A percentile compares a stretch with the other conserved stretches of the same genome.
phyloP scores from a whole-genome alignment of 176 grass and related monocot species.

The Cenchrus purpureus region DNA sequence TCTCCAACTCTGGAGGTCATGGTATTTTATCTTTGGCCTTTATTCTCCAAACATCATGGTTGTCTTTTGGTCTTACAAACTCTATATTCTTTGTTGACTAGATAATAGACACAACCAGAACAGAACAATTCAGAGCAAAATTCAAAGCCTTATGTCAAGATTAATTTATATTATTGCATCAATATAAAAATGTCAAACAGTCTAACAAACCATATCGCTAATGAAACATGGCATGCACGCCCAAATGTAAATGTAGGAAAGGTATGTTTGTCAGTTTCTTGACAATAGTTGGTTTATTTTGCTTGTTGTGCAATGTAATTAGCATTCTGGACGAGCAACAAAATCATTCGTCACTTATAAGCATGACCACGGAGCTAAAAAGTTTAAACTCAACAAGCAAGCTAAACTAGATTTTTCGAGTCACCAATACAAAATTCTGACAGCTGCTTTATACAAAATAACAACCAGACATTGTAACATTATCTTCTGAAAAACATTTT shows the following conservation, averaged over 20 bases:
- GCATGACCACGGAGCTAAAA: conserved; percentile 19
- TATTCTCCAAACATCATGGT: conserved; percentile 66
- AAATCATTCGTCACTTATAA: conserved; percentile 26
- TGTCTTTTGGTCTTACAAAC: conserved; percentile 72
- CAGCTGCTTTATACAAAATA: neutral
- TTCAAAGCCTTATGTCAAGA: conserved; percentile 38
- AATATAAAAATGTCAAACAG: conserved; percentile 37
- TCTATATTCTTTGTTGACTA: conserved; percentile 81
- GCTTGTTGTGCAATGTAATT: conserved; percentile 29
- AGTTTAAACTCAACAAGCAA: neutral
- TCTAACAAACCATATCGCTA: conserved; percentile 31
- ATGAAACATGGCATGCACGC: conserved; percentile 27
- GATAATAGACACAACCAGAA: conserved; percentile 73
- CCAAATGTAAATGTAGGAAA: neutral
- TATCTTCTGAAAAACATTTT: neutral
- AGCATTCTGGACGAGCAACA: conserved; percentile 37
- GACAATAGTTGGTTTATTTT: neutral
- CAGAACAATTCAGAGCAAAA: conserved; percentile 64
- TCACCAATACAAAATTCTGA: neutral
- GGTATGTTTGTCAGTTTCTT: neutral
- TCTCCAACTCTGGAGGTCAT: conserved; percentile 62
- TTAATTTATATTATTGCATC: conserved; percentile 33
- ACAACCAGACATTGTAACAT: neutral
- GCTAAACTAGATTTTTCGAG: neutral
- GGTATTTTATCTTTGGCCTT: conserved; percentile 63